Evolutionary conservation across 495 filamentous ascomycete genomes (phyloP).

Genomic region (Aspergillus funiculosus): DNA sequence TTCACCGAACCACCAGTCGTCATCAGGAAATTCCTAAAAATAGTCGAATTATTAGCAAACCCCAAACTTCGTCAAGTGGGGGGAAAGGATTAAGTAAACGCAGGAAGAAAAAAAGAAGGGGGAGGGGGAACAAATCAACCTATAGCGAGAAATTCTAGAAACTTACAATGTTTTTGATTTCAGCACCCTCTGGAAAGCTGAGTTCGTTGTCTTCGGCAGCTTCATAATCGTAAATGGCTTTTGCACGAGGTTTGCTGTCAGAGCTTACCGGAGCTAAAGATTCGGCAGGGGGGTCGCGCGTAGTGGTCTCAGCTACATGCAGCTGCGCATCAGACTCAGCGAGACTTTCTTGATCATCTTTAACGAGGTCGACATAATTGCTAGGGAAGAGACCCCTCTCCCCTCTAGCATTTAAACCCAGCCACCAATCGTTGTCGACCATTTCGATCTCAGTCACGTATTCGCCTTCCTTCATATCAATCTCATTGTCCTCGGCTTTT

Average conservation of each 20-base stretch:
- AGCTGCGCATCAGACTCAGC: conserved; percentile 18
- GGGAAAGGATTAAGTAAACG: not conserved
- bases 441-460: conserved; percentile 93
- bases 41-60: conserved; percentile 3
- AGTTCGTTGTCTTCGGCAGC: conserved; percentile 97
- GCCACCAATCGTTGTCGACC: conserved; percentile 97
- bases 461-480: conserved; percentile 86
- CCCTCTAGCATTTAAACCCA: conserved; percentile 75
- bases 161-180: conserved; percentile 60
- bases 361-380: conserved; percentile 89
- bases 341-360: conserved; percentile 39
- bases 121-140: not conserved
- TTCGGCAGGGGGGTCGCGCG: conserved; percentile 26
- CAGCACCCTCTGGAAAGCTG: conserved; percentile 85
- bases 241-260: conserved; percentile 57
- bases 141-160: not conserved
- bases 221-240: conserved; percentile 92
- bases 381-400: conserved; percentile 89
- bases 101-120: not conserved
- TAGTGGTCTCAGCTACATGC: conserved; percentile 26
- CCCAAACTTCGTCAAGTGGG: too few species aligned
- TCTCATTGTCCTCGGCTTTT: conserved; percentile 92
- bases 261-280: conserved; percentile 13
- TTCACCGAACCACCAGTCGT: conserved; percentile 96
- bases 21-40: conserved; percentile 86